These are phyloP conservation scores for Noccaea caerulescens DNA, from an alignment of 345 rosid species.

Conservation along the genomic window DNA sequence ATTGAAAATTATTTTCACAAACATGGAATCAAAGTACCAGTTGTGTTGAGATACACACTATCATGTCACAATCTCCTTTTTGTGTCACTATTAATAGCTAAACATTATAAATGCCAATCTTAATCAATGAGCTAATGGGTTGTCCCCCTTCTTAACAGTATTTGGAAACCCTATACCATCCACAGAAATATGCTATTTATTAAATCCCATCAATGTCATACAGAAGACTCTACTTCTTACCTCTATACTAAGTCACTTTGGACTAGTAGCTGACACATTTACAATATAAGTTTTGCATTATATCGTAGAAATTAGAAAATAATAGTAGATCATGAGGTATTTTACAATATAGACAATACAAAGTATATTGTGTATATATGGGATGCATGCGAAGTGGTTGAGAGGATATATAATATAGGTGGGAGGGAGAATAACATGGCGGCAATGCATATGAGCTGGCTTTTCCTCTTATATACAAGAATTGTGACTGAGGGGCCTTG, in stretches of 20 bases:
- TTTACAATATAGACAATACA: too few relatives aligned
- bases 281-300: background rate
- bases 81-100: background rate
- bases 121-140: too few relatives aligned
- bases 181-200: conserved; percentile 16
- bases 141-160: too few relatives aligned
- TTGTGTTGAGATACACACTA: too few relatives aligned
- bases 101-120: background rate
- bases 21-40: too few relatives aligned
- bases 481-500: conserved; percentile 37
- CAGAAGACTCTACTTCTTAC: too few relatives aligned
- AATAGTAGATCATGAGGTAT: too few relatives aligned
- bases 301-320: too few relatives aligned
- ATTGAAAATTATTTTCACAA: too few relatives aligned
- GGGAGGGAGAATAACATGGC: conserved; percentile 20
- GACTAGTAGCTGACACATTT: background rate
- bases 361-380: background rate
- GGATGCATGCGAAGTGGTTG: conserved; percentile 8
- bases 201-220: background rate
- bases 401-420: conserved; percentile 11
- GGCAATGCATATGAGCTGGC: conserved; percentile 29
- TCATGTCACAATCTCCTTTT: background rate
- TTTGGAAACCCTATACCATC: too few relatives aligned
- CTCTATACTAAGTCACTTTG: too few relatives aligned
- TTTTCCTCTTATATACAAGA: conserved; percentile 6